These are phyloP conservation scores for Sarcomyxa edulis DNA, from an alignment of 768 basidiomycete species.

Conservation along the genomic window DNA sequence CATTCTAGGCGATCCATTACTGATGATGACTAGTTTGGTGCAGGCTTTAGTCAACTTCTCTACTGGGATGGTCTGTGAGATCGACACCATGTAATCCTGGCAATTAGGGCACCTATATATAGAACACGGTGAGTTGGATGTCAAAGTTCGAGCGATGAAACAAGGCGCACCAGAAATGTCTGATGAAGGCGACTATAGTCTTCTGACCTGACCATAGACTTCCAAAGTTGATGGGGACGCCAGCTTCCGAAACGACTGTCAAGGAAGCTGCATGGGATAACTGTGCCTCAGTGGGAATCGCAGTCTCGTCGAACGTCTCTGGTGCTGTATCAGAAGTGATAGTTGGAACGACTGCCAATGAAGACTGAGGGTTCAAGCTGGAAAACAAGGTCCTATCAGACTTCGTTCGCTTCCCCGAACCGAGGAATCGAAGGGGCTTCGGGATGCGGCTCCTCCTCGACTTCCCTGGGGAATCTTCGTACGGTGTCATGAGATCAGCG, in stretches of 20 bases:
- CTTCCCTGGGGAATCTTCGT: no score
- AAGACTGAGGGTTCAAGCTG: no score
- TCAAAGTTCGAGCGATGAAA: background rate
- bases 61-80: slow-evolving; percentile 43
- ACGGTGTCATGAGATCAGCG: no score
- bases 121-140: no score
- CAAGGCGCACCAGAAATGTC: slow-evolving; percentile 49
- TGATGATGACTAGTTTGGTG: slow-evolving; percentile 55
- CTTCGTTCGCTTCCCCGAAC: no score
- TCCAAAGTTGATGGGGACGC: slow-evolving; percentile 50
- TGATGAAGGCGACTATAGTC: slow-evolving; percentile 62
- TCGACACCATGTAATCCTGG: slow-evolving; percentile 66
- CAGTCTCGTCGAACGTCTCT: no score
- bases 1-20: slow-evolving; percentile 61
- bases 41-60: slow-evolving; percentile 41
- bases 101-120: slow-evolving; percentile 54
- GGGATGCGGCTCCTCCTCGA: no score
- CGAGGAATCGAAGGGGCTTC: no score
- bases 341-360: no score
- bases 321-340: no score
- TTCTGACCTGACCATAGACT: slow-evolving; percentile 42
- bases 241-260: slow-evolving; percentile 49
- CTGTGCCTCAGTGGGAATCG: slow-evolving; percentile 8
- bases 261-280: slow-evolving; percentile 34
- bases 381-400: no score